A percentile compares a stretch with the other conserved stretches of the same genome.
phyloP scores from a whole-genome alignment of 1,284 basidiomycete genomes.

The Ganoderma lucidum region DNA sequence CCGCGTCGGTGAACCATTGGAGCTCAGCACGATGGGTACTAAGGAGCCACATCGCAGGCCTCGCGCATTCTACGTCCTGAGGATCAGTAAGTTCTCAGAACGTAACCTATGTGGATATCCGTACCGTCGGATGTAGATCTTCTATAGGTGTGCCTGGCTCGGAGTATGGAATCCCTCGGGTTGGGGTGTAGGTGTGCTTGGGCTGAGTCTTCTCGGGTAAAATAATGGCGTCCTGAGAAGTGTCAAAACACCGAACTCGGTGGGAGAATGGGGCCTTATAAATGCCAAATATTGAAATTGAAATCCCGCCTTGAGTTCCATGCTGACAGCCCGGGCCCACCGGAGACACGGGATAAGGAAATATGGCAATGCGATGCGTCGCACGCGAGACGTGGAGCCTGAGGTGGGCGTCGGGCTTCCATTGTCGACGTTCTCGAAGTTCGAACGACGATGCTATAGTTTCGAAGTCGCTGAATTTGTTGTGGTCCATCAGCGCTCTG shows the following conservation, averaged over 20 bases:
- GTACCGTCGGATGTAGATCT: background rate
- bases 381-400: background rate
- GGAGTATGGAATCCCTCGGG: background rate
- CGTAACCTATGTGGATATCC: background rate
- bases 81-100: background rate
- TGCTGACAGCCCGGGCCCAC: background rate
- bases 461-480: too few relatives aligned
- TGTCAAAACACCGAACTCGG: background rate
- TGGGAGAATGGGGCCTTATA: background rate
- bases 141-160: background rate
- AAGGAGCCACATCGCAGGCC: constrained; percentile 11
- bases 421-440: background rate
- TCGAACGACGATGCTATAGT: too few relatives aligned
- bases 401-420: background rate
- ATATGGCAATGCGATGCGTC: background rate
- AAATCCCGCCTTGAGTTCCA: background rate
- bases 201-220: background rate
- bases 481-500: background rate
- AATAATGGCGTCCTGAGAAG: background rate
- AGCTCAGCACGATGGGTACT: background rate
- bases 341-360: background rate
- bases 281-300: background rate
- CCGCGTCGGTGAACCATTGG: background rate
- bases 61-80: background rate
- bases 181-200: background rate